Evolutionary conservation across 2,329 filamentous ascomycete genomes (phyloP), one percentile per base, ranked within the genome.

Genomic region (Hypoxylon sp.): DNA sequence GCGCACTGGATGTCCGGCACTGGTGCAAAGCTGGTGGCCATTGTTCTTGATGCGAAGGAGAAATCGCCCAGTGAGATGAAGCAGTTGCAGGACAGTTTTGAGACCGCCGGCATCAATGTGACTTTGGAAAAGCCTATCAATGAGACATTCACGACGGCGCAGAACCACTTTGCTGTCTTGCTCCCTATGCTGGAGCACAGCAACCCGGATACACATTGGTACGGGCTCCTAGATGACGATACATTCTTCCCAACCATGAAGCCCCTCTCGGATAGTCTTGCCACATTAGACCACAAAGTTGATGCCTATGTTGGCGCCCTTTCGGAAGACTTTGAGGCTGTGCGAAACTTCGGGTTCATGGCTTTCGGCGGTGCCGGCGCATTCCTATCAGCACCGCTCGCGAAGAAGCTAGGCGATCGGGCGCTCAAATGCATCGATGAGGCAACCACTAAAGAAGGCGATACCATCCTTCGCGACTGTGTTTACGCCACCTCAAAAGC

Each of bases 281-380:
- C 72, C 34, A 74, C 78, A 38, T 82, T 86, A 68, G 83, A 90
- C 72, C 80, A 85, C 72, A 81, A 79, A 1, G 74, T 80, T 19
- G 80, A 85, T 2, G 74, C 80, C 36, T 90, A 89, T 75, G 79
- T 89, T 10, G 88, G 88, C 2, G 84, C 84, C 1, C 75, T 90
- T 5, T 87, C 87, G 1, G 88, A 90, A 73, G 86, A 86, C 72
- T 82, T 84, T 38, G 75, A 80, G 23, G 82, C 86, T 17, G 81
- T 89, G 25, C 79, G 79, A 3, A 77, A 78, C 10, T 89, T 86
- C 73, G 88, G 88, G 1, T 80, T 84, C 70, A 88, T 89, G 82
- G 88, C 85, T 13, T 90, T 84, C 66, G 88, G 88, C 61, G 88
- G 88, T 66, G 88, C 85, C 2, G 88, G 88, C 60, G 80, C 87